phyloP scores from a whole-genome alignment of 148 eudicot species.

The Hydrangea macrophylla region DNA sequence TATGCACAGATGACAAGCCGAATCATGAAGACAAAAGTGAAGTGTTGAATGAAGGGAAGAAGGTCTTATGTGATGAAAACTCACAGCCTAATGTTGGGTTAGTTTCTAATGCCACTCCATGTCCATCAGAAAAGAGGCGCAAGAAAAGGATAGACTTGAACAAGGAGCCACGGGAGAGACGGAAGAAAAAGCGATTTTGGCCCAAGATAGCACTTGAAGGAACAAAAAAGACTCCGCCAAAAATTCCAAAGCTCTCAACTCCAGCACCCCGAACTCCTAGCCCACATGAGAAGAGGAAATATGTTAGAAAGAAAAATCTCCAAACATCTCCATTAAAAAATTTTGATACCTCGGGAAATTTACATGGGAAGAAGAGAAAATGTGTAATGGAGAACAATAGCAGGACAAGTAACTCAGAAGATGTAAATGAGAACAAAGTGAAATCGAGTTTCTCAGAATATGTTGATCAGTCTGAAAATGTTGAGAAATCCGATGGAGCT shows the following conservation, averaged over 20 bases:
- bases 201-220: constrained; percentile 30
- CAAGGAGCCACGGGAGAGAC: constrained; percentile 13
- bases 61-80: not conserved
- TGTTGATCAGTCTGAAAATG: not conserved
- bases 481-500: not conserved
- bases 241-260: constrained; percentile 20
- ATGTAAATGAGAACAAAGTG: not conserved
- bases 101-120: constrained; percentile 6
- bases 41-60: not conserved
- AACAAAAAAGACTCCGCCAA: constrained; percentile 18
- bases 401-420: constrained; percentile 1
- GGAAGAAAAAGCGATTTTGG: constrained; percentile 26
- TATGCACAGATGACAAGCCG: constrained; percentile 1
- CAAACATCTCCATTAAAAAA: no score
- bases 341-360: no score
- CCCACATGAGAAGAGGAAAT: constrained; percentile 12
- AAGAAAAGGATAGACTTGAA: constrained; percentile 10
- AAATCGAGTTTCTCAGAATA: not conserved
- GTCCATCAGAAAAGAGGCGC: constrained; percentile 18
- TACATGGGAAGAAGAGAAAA: constrained; percentile 12
- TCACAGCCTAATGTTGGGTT: not conserved
- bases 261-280: constrained; percentile 24
- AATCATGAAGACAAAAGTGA: not conserved
- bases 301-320: not conserved
- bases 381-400: not conserved